Evolutionary conservation across 2,329 filamentous ascomycete genomes (phyloP).

Genomic region (Thelonectria discophora): DNA sequence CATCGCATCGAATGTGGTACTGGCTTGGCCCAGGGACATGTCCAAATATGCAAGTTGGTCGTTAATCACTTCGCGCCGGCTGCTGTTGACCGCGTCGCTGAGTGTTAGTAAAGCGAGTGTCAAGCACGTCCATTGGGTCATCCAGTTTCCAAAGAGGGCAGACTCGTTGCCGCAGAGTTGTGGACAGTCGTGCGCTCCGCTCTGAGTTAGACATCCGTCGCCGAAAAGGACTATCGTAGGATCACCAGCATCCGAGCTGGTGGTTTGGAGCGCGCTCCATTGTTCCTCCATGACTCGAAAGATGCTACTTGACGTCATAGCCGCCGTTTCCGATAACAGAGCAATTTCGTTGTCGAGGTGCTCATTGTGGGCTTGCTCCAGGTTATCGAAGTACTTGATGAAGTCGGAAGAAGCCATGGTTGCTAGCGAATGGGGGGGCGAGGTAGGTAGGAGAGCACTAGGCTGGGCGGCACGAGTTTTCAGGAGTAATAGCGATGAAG

Average conservation of each 20-base stretch:
- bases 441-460: not conserved
- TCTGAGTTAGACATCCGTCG: not conserved
- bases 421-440: not conserved
- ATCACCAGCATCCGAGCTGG: not conserved
- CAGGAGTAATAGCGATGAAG: too few species aligned
- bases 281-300: too few species aligned
- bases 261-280: not conserved
- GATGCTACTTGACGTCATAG: not conserved
- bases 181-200: not conserved
- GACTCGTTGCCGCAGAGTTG: not conserved
- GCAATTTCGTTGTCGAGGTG: not conserved
- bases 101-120: not conserved
- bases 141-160: not conserved
- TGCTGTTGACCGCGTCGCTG: not conserved
- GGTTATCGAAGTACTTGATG: not conserved
- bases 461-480: too few species aligned
- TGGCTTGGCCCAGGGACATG: not conserved
- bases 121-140: not conserved
- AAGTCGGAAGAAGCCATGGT: not conserved
- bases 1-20: not conserved
- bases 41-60: not conserved
- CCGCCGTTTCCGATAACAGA: not conserved
- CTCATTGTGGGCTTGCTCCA: not conserved
- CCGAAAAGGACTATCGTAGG: not conserved
- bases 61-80: not conserved